Evolutionary conservation across 2,329 filamentous ascomycete species (phyloP).

Genomic region (Colletotrichum incanum): DNA sequence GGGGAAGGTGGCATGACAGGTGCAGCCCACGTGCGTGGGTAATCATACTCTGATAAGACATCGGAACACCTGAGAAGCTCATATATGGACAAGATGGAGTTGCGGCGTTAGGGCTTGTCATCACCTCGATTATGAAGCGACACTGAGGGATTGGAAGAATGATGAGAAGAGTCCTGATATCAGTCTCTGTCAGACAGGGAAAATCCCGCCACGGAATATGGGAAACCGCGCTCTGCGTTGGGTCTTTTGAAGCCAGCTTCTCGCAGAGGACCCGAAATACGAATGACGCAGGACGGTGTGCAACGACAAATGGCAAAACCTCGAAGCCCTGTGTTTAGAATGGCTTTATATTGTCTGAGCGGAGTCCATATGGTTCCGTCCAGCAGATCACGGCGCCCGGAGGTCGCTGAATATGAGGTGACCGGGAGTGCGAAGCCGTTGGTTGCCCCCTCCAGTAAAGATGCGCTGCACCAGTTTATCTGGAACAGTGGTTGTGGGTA

Average conservation of each 20-base stretch:
- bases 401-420: not conserved
- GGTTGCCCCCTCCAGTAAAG: not conserved
- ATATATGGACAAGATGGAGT: not conserved
- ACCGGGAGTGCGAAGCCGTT: not conserved
- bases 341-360: not conserved
- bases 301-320: no score
- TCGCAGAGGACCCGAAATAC: no score
- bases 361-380: not conserved
- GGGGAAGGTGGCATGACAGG: constrained; percentile 32
- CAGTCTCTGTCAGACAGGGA: not conserved
- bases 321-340: not conserved
- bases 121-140: no score
- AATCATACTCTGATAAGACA: constrained; percentile 24
- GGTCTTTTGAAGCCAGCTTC: not conserved
- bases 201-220: not conserved
- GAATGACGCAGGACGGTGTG: no score
- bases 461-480: not conserved
- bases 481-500: not conserved
- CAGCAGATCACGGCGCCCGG: not conserved
- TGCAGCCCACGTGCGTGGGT: constrained; percentile 33
- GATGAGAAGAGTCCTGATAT: not conserved
- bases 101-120: not conserved
- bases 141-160: not conserved
- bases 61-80: not conserved
- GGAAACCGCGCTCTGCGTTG: not conserved